These are phyloP conservation scores for Xerocomellus intermedius DNA, from an alignment of 768 basidiomycete species.

Conservation along the genomic window DNA sequence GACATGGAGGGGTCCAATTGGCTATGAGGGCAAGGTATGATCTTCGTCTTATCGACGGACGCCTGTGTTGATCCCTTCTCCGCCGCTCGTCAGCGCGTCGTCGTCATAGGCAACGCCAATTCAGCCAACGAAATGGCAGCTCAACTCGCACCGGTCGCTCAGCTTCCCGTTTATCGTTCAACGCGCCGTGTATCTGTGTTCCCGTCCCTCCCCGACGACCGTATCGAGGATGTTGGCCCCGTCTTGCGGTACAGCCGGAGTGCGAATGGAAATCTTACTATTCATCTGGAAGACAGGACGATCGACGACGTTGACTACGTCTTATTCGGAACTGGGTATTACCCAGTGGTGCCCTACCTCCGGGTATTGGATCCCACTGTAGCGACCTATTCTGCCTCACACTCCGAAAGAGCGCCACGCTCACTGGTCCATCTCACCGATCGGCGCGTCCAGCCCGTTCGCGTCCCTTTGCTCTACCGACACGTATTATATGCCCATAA, in stretches of 20 bases:
- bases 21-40: constrained; percentile 35
- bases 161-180: constrained; percentile 45
- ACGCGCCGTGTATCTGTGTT: constrained; percentile 44
- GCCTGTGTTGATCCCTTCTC: neutral
- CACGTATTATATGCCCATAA: constrained; percentile 48
- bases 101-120: constrained; percentile 51
- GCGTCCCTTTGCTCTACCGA: constrained; percentile 45
- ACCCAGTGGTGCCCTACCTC: constrained; percentile 41
- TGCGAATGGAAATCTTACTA: constrained; percentile 30
- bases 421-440: constrained; percentile 30
- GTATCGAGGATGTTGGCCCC: constrained; percentile 44
- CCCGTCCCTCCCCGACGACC: constrained; percentile 41
- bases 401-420: neutral
- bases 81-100: constrained; percentile 35
- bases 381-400: neutral
- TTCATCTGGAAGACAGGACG: constrained; percentile 36
- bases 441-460: constrained; percentile 28
- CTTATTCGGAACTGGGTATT: constrained; percentile 49
- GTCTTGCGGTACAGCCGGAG: constrained; percentile 34
- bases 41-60: neutral
- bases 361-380: constrained; percentile 26
- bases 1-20: constrained; percentile 40
- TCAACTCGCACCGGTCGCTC: constrained; percentile 40
- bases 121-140: constrained; percentile 53
- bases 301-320: constrained; percentile 43